Evolutionary conservation across 2,329 filamentous ascomycete genomes (phyloP).

Genomic region (Biscogniauxia marginata): DNA sequence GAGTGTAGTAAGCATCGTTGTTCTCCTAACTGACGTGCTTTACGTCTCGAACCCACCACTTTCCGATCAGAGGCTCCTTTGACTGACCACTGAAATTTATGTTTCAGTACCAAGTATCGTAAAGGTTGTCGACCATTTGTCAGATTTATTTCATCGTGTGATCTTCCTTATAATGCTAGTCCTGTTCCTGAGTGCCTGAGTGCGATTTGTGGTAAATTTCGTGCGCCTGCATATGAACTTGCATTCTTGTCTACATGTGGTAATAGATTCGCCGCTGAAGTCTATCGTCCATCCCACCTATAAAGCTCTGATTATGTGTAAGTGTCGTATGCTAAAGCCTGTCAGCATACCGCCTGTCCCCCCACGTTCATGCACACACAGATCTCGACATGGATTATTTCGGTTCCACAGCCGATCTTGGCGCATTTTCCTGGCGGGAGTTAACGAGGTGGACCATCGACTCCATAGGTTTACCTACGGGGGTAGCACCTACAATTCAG

Average conservation of each 20-base stretch:
- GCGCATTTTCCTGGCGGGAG: background rate
- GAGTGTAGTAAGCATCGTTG: slow-evolving; percentile 16
- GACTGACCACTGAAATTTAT: too few relatives aligned
- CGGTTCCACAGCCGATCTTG: slow-evolving; percentile 19
- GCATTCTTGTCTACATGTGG: background rate
- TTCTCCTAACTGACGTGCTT: background rate
- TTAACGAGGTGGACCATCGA: background rate
- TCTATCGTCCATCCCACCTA: background rate
- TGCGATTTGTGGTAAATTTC: background rate
- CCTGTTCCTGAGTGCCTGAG: background rate
- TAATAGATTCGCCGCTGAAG: background rate
- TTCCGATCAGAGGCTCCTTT: background rate
- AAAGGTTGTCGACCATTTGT: too few relatives aligned
- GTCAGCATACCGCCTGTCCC: background rate
- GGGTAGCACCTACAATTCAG: background rate
- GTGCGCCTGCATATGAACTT: background rate
- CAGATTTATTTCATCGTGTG: background rate
- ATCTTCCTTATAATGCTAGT: background rate
- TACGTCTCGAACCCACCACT: background rate
- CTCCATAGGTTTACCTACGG: background rate
- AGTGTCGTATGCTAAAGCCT: background rate
- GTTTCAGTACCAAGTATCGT: too few relatives aligned
- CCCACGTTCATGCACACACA: slow-evolving; percentile 17
- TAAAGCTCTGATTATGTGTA: background rate
- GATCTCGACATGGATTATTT: slow-evolving; percentile 16